Conservation (phyloP, 495 filamentous ascomycete species). For the Xylaria scruposa region DNA sequence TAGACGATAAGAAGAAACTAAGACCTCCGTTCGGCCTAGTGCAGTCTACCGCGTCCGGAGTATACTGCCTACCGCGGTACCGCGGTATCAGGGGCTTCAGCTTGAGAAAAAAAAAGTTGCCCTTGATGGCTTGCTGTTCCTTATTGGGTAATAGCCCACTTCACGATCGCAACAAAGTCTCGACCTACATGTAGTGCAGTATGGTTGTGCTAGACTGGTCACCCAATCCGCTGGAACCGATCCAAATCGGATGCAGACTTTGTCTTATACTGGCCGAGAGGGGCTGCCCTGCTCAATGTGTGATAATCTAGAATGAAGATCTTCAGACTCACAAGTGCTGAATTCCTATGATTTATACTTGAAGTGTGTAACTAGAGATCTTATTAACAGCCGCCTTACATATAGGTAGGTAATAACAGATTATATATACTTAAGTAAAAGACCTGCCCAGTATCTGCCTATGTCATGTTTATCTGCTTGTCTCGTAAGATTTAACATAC, state of each 20-base stretch:
- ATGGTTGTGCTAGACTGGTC: background rate
- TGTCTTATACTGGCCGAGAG: slow-evolving; percentile 15
- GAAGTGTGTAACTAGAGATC: too few species aligned
- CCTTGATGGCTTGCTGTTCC: background rate
- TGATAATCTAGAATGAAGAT: background rate
- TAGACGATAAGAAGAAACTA: background rate
- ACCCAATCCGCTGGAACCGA: slow-evolving; percentile 21
- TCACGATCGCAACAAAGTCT: slow-evolving; percentile 5
- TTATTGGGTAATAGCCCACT: background rate
- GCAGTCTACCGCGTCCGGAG: background rate
- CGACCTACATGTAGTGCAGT: too few species aligned
- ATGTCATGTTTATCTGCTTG: background rate
- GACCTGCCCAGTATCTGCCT: background rate
- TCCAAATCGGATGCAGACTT: slow-evolving; percentile 6
- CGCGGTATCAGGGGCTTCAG: background rate
- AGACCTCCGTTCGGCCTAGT: slow-evolving; percentile 17
- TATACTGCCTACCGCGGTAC: background rate
- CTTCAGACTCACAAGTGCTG: background rate
- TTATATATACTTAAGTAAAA: background rate
- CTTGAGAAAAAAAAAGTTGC: background rate
- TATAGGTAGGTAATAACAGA: background rate
- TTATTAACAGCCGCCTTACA: too few species aligned
- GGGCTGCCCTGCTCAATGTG: background rate
- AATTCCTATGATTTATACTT: too few species aligned
- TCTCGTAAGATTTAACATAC: slow-evolving; percentile 8